These are phyloP conservation scores for Ambrosiella cleistominuta DNA, from an alignment of 2,329 filamentous ascomycete genomes.

Conservation along the genomic window DNA sequence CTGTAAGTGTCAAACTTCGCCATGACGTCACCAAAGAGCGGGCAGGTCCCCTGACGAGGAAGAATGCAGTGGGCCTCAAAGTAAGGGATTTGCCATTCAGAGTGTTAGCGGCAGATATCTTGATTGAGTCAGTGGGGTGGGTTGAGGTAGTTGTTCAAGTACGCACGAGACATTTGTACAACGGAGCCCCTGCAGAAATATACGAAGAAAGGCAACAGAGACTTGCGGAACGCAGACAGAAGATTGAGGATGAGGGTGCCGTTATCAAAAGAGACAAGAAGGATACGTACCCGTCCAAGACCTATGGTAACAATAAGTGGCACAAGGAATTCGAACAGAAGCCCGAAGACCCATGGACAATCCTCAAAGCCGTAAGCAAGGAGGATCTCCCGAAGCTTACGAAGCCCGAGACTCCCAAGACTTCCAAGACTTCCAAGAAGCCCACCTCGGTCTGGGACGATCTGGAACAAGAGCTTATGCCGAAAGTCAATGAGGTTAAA, in stretches of 20 bases:
- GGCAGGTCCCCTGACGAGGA: conserved; percentile 53
- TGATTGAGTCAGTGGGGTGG: conserved; percentile 89
- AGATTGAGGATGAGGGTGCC: conserved; percentile 11
- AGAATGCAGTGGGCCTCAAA: conserved; percentile 42
- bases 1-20: conserved; percentile 56
- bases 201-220: conserved; percentile 11
- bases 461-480: conserved; percentile 8
- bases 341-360: conserved; percentile 12
- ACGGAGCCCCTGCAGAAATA: conserved; percentile 15
- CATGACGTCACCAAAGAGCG: conserved; percentile 72
- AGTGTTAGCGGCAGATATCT: conserved; percentile 63
- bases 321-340: conserved; percentile 3
- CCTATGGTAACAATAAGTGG: conserved; percentile 5
- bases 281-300: conserved; percentile 7
- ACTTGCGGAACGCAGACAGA: neutral
- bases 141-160: conserved; percentile 75
- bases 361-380: conserved; percentile 13
- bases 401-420: neutral
- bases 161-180: conserved; percentile 35
- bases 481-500: neutral
- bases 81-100: conserved; percentile 59
- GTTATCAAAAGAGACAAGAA: conserved; percentile 3
- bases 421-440: conserved; percentile 6
- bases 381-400: conserved; percentile 3
- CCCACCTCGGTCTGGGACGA: conserved; percentile 10